These are phyloP conservation scores for Triticum monococcum DNA, from an alignment of 176 grass and related monocot genomes.

Conservation along the genomic window DNA sequence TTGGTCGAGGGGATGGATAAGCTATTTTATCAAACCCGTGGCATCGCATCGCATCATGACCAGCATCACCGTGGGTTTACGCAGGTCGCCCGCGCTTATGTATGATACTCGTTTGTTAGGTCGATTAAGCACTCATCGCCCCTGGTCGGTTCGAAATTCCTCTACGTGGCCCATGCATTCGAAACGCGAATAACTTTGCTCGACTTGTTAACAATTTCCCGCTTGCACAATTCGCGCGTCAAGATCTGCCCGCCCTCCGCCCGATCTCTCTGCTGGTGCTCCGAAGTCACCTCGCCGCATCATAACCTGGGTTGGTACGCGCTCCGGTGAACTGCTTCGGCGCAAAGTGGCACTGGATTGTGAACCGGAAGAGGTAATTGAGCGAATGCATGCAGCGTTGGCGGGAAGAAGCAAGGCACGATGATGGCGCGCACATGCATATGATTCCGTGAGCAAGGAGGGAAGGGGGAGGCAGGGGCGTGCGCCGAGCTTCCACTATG, in stretches of 20 bases:
- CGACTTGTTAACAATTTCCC: neutral
- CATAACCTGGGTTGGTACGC: neutral
- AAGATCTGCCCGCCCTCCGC: neutral
- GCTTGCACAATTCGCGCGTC: neutral
- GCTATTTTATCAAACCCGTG: neutral
- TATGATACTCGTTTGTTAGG: constrained; percentile 8
- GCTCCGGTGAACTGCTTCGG: too few species aligned
- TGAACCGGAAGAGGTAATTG: neutral
- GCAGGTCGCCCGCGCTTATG: neutral
- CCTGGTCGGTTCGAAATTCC: neutral
- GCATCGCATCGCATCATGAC: neutral
- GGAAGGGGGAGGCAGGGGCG: neutral
- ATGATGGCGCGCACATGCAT: neutral
- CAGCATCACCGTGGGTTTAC: neutral
- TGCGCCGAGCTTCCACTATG: constrained; percentile 41
- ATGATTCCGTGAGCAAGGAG: neutral
- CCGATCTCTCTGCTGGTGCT: neutral
- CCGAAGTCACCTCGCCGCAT: neutral
- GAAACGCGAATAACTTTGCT: constrained; percentile 10
- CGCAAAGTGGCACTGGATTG: too few species aligned
- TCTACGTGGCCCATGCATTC: neutral
- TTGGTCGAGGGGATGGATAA: constrained; percentile 25
- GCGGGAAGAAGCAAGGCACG: neutral
- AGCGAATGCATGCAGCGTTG: neutral
- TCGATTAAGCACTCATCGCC: neutral